Evolutionary conservation across 1,284 basidiomycete genomes (phyloP).

Genomic region (Wolfiporia cocos): DNA sequence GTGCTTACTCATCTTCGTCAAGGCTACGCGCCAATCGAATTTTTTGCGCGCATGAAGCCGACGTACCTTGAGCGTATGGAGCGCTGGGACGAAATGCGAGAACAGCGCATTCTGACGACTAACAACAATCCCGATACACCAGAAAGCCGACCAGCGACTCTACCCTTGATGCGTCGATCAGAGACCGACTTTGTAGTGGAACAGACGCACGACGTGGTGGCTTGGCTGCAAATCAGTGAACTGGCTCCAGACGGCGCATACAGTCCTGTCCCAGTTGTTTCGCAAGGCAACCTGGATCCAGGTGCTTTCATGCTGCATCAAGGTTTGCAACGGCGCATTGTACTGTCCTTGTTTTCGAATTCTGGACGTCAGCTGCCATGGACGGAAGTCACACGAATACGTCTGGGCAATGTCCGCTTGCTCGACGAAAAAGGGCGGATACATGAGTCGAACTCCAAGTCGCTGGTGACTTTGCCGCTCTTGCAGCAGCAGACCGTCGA

Average conservation of each 20-base stretch:
- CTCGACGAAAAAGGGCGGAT: conserved; percentile 82
- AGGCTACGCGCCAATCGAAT: conserved; percentile 80
- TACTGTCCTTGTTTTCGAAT: conserved; percentile 76
- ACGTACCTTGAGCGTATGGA: conserved; percentile 86
- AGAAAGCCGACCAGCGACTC: conserved; percentile 27
- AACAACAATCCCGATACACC: conserved; percentile 14
- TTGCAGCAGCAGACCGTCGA: conserved; percentile 68
- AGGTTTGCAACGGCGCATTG: conserved; percentile 84
- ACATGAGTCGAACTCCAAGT: conserved; percentile 67
- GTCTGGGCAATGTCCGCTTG: conserved; percentile 78
- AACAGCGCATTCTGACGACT: conserved; percentile 41
- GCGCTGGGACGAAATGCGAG: conserved; percentile 86
- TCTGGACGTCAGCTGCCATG: conserved; percentile 89
- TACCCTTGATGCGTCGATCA: conserved; percentile 79
- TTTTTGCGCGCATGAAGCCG: conserved; percentile 77
- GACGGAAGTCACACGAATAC: conserved; percentile 73
- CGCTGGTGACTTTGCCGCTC: conserved; percentile 65
- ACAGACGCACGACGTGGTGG: conserved; percentile 86
- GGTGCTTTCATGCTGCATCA: conserved; percentile 90
- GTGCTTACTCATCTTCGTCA: conserved; percentile 67
- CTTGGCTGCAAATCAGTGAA: conserved; percentile 84
- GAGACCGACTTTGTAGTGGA: conserved; percentile 90
- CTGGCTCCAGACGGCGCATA: conserved; percentile 84
- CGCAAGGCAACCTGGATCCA: conserved; percentile 73
- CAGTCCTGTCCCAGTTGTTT: conserved; percentile 76